Conservation (phyloP, 805 yeast genomes). For the Myxozyma sirexii region DNA sequence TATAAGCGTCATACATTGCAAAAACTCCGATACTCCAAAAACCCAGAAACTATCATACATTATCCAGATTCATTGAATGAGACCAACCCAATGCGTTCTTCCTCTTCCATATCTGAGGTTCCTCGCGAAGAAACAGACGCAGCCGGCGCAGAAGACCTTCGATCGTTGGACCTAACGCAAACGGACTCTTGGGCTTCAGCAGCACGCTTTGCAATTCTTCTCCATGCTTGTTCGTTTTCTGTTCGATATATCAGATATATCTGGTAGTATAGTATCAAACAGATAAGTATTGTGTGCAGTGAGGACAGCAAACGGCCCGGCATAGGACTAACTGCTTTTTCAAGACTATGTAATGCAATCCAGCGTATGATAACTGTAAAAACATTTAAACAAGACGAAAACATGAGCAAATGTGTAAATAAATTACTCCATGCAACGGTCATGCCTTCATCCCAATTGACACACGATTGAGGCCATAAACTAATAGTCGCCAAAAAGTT, state of each 20-base stretch:
- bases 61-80: neutral
- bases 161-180: neutral
- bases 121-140: neutral
- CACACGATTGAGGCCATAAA: constrained; percentile 24
- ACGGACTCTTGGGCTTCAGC: neutral
- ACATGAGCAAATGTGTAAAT: constrained; percentile 1
- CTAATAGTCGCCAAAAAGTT: constrained; percentile 4
- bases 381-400: neutral
- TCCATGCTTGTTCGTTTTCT: constrained; percentile 11
- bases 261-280: neutral
- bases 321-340: constrained; percentile 1
- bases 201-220: constrained; percentile 5
- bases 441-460: constrained; percentile 19
- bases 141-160: neutral
- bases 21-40: neutral
- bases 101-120: neutral
- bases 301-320: constrained; percentile 3
- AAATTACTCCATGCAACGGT: constrained; percentile 10
- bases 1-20: too few relatives aligned
- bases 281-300: neutral
- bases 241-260: neutral
- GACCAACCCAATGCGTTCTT: constrained; percentile 2
- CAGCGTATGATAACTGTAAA: neutral
- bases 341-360: neutral
- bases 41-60: neutral